A percentile compares a stretch with the other conserved stretches of the same genome.
phyloP scores from a whole-genome alignment of 768 basidiomycete genomes.

The Ramaria sp. region DNA sequence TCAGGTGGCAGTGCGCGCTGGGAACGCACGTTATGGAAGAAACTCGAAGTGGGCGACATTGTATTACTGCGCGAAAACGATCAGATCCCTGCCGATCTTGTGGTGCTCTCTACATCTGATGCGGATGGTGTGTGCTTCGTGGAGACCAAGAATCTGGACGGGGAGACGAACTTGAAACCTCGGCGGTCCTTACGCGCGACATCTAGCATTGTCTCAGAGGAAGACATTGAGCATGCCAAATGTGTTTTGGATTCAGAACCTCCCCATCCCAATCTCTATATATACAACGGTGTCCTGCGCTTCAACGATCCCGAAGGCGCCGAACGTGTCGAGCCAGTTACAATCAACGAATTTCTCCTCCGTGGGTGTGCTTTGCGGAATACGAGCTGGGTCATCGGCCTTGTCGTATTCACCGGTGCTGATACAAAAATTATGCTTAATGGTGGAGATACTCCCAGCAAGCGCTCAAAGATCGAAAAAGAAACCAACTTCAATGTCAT shows the following conservation, averaged over 20 bases:
- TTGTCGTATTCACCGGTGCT: conserved; percentile 89
- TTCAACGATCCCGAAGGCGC: conserved; percentile 53
- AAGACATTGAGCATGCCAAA: conserved; percentile 77
- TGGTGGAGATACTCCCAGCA: conserved; percentile 89
- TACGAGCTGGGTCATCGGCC: conserved; percentile 83
- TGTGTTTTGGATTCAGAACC: conserved; percentile 91
- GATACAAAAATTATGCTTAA: conserved; percentile 93
- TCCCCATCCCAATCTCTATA: conserved; percentile 86
- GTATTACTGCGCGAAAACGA: conserved; percentile 88
- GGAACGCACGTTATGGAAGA: conserved; percentile 98
- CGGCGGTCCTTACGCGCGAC: conserved; percentile 71
- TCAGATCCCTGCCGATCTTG: conserved; percentile 92
- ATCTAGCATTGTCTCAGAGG: conserved; percentile 64
- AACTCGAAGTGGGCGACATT: conserved; percentile 94
- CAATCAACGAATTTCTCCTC: conserved; percentile 87
- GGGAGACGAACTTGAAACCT: conserved; percentile 93
- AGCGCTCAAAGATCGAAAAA: conserved; percentile 93
- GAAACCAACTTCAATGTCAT: conserved; percentile 98
- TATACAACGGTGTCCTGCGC: conserved; percentile 77
- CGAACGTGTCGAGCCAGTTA: conserved; percentile 54
- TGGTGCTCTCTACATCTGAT: conserved; percentile 87
- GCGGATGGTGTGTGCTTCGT: conserved; percentile 87
- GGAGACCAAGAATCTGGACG: conserved; percentile 97
- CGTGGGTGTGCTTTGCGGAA: conserved; percentile 87
- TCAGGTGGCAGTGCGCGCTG: conserved; percentile 66